Conservation (phyloP, 1,139 yeast species). For the Neolecta irregularis region DNA sequence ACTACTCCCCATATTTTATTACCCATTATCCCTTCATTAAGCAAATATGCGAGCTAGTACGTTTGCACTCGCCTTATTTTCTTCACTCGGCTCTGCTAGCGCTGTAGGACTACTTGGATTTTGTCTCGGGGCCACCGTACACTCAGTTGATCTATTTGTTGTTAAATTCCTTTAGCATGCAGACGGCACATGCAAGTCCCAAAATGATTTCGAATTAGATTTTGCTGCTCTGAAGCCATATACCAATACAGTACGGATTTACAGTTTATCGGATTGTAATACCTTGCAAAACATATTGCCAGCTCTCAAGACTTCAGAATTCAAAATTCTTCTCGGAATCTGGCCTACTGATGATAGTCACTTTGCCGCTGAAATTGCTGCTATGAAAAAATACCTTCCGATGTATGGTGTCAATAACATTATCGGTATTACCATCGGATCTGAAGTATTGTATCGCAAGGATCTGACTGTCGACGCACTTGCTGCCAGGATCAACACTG, state of each 20-base stretch:
- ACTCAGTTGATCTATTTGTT: too few relatives aligned
- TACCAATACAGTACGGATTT: constrained; percentile 55
- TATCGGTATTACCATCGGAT: constrained; percentile 67
- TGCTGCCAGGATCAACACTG: constrained; percentile 36
- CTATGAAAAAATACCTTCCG: constrained; percentile 54
- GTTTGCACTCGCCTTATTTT: too few relatives aligned
- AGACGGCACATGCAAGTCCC: constrained; percentile 57
- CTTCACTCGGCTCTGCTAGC: too few relatives aligned
- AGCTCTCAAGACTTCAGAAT: constrained; percentile 52
- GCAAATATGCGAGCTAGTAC: too few relatives aligned
- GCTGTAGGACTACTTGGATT: too few relatives aligned
- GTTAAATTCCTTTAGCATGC: too few relatives aligned
- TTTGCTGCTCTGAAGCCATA: constrained; percentile 40
- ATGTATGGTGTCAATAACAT: constrained; percentile 49
- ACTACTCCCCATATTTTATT: too few relatives aligned
- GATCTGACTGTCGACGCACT: constrained; percentile 57
- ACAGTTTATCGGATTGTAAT: constrained; percentile 79
- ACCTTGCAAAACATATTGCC: constrained; percentile 72
- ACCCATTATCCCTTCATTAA: too few relatives aligned
- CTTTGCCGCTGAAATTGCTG: constrained; percentile 50
- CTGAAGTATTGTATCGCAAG: constrained; percentile 78
- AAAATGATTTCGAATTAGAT: constrained; percentile 52
- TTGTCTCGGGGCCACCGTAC: too few relatives aligned
- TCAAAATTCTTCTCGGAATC: constrained; percentile 61
- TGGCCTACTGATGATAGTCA: constrained; percentile 82